Percentiles rank a stretch among this genome's conserved stretches.
Evolutionary conservation across 1,139 yeast species (phyloP).

Genomic region (Yamadazyma triangularis): DNA sequence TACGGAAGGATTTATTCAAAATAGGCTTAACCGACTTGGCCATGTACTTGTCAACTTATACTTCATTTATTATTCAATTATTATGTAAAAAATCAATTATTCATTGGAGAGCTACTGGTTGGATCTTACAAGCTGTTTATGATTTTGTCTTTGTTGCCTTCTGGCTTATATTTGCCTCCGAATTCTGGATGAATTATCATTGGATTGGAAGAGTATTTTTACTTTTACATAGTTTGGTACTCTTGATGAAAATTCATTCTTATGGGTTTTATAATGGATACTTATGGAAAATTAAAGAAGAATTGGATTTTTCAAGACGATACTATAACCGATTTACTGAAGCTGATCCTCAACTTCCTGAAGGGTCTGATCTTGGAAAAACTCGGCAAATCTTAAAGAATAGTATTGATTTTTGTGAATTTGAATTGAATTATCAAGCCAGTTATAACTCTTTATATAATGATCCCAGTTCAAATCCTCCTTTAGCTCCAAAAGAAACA

Average conservation of each 20-base stretch:
- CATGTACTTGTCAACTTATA: constrained; percentile 65
- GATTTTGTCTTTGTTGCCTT: constrained; percentile 49
- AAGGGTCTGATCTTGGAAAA: constrained; percentile 21
- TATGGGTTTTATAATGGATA: constrained; percentile 88
- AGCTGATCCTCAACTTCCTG: constrained; percentile 12
- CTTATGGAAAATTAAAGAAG: constrained; percentile 63
- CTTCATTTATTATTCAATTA: constrained; percentile 52
- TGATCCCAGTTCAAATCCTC: constrained; percentile 15
- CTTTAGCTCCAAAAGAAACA: constrained; percentile 11
- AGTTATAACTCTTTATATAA: constrained; percentile 16
- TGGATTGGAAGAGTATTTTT: constrained; percentile 89
- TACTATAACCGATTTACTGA: constrained; percentile 19
- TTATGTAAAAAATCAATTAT: constrained; percentile 39
- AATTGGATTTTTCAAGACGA: constrained; percentile 45
- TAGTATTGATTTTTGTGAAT: constrained; percentile 58
- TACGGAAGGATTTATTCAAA: constrained; percentile 52
- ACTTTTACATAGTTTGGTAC: constrained; percentile 75
- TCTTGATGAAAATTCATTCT: constrained; percentile 91
- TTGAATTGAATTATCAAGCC: constrained; percentile 54
- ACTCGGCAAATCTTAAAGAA: constrained; percentile 28
- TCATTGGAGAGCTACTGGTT: constrained; percentile 59
- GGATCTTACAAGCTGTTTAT: constrained; percentile 53
- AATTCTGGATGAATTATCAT: constrained; percentile 45
- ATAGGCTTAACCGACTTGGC: constrained; percentile 65
- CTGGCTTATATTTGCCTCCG: constrained; percentile 50